Evolutionary conservation across 352 stramenopile genomes (phyloP).

Genomic region (Pythium volutum): DNA sequence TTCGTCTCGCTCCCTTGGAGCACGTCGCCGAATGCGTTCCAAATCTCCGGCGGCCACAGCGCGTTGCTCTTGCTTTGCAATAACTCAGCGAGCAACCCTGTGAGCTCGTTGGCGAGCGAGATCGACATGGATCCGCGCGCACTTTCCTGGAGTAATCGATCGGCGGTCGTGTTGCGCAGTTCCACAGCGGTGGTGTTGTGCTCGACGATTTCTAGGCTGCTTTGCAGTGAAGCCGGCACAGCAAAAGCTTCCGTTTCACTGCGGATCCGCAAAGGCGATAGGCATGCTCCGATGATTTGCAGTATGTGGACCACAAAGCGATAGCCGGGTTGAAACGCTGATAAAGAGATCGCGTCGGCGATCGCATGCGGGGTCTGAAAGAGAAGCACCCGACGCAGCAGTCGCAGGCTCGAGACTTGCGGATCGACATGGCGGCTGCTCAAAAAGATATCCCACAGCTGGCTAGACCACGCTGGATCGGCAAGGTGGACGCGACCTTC

Average conservation of each 20-base stretch:
- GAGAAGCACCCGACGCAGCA: conserved; percentile 11
- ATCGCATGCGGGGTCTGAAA: conserved; percentile 9
- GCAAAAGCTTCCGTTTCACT: background rate
- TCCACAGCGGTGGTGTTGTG: background rate
- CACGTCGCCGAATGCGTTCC: background rate
- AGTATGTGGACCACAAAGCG: conserved; percentile 11
- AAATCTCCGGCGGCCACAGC: conserved; percentile 2
- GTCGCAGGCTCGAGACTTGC: conserved; percentile 17
- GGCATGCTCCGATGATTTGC: conserved; percentile 9
- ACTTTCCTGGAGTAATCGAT: conserved; percentile 9
- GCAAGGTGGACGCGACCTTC: conserved; percentile 22
- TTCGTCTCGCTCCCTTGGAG: background rate
- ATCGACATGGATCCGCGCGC: background rate
- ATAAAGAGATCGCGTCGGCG: background rate
- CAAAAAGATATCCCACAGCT: conserved; percentile 23
- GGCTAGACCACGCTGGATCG: conserved; percentile 15
- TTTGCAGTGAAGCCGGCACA: background rate
- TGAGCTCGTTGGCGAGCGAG: conserved; percentile 16
- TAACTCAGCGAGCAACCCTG: background rate
- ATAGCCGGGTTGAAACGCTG: background rate
- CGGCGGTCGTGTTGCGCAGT: conserved; percentile 19
- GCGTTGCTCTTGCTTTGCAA: background rate
- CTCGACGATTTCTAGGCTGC: background rate
- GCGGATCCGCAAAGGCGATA: background rate
- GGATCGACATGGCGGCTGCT: background rate